Evolutionary conservation across 176 grass and related monocot genomes (phyloP).

Genomic region (Lolium perenne): DNA sequence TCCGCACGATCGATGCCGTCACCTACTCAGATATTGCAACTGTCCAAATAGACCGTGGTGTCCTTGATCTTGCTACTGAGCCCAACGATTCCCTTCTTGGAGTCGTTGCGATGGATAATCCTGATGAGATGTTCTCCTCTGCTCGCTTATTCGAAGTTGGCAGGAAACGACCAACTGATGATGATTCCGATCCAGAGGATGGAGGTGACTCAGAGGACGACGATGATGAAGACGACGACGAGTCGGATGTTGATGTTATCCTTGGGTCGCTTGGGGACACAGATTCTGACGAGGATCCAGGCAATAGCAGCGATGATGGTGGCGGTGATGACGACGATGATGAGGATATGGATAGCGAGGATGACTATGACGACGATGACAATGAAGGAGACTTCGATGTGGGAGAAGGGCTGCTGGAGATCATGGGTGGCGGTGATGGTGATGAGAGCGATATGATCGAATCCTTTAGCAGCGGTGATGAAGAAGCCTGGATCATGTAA

Average conservation of each 20-base stretch:
- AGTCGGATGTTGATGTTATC: slow-evolving; percentile 61
- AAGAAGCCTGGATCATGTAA: slow-evolving; percentile 51
- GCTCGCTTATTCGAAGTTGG: slow-evolving; percentile 89
- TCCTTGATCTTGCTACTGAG: slow-evolving; percentile 86
- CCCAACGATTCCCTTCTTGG: slow-evolving; percentile 85
- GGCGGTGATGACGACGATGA: slow-evolving; percentile 47
- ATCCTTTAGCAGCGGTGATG: slow-evolving; percentile 75
- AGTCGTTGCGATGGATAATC: slow-evolving; percentile 86
- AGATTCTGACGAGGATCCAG: slow-evolving; percentile 74
- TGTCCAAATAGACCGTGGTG: slow-evolving; percentile 85
- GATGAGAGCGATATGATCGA: slow-evolving; percentile 61
- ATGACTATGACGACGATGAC: slow-evolving; percentile 72
- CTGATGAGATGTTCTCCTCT: slow-evolving; percentile 89
- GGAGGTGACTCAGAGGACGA: slow-evolving; percentile 74
- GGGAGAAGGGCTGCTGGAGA: slow-evolving; percentile 59
- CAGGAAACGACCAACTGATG: slow-evolving; percentile 82
- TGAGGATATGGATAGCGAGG: slow-evolving; percentile 61
- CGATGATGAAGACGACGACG: slow-evolving; percentile 77
- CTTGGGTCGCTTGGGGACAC: slow-evolving; percentile 54
- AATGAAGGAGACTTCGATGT: slow-evolving; percentile 68
- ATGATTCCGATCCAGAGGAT: slow-evolving; percentile 96
- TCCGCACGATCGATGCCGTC: slow-evolving; percentile 88
- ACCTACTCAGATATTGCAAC: slow-evolving; percentile 93
- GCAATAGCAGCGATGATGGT: slow-evolving; percentile 64
- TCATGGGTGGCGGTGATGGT: slow-evolving; percentile 61